Evolutionary conservation across 331 rosid genomes (phyloP).

Genomic region (Malus hybrid): DNA sequence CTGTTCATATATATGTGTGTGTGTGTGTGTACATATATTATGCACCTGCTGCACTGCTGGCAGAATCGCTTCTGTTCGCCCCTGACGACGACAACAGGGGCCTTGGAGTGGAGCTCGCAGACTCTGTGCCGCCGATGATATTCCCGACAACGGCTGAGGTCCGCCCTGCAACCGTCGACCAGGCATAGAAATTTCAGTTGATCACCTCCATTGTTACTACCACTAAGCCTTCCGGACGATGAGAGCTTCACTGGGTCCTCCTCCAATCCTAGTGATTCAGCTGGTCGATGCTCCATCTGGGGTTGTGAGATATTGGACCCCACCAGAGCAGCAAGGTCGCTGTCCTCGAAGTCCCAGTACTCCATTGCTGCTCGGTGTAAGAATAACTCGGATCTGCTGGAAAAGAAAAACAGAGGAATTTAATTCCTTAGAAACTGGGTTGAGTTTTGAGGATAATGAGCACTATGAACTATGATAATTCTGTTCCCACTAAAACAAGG

Average conservation of each 20-base stretch:
- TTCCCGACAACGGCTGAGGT: constrained; percentile 79
- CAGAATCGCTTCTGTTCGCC: constrained; percentile 86
- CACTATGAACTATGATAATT: neutral
- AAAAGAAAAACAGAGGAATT: neutral
- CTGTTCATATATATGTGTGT: too few species aligned
- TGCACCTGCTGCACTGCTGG: constrained; percentile 99
- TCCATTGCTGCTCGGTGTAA: constrained; percentile 15
- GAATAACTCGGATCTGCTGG: neutral
- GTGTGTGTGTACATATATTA: too few species aligned
- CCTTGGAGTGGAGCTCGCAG: constrained; percentile 80
- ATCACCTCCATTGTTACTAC: neutral
- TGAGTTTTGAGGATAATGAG: neutral
- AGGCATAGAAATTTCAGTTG: constrained; percentile 43
- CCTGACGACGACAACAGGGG: constrained; percentile 60
- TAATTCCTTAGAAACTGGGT: neutral
- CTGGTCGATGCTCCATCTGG: constrained; percentile 8
- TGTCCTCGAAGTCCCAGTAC: constrained; percentile 31
- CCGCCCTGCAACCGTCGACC: constrained; percentile 74
- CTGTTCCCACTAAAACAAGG: constrained; percentile 18
- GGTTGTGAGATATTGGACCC: constrained; percentile 10
- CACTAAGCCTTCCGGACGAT: neutral
- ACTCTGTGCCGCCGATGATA: constrained; percentile 93
- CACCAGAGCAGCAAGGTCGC: constrained; percentile 13
- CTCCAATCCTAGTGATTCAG: constrained; percentile 20
- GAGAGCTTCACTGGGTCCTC: neutral